Conservation (phyloP, 768 basidiomycete genomes). For the Podaxis mareebaensis region DNA sequence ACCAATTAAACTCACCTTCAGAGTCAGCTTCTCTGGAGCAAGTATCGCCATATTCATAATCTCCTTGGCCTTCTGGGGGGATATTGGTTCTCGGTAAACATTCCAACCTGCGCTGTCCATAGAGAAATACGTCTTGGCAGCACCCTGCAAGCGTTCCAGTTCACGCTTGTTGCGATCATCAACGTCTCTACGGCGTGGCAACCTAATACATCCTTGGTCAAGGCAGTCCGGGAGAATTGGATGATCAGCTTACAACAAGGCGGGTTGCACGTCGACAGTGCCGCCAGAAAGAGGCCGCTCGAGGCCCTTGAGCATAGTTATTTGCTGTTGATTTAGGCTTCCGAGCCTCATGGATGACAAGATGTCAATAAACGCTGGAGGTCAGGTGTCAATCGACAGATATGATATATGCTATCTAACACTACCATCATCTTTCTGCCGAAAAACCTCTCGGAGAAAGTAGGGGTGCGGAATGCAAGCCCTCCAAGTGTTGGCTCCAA, state of each 20-base stretch:
- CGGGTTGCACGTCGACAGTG: conserved; percentile 72
- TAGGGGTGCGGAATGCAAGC: conserved; percentile 48
- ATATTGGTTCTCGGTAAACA: conserved; percentile 33
- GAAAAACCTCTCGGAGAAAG: conserved; percentile 64
- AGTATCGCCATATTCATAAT: conserved; percentile 47
- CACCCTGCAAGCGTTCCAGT: conserved; percentile 48
- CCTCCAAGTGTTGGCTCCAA: conserved; percentile 64
- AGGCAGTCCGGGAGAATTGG: background rate
- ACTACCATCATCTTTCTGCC: conserved; percentile 63
- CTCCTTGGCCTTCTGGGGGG: conserved; percentile 24
- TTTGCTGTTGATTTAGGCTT: conserved; percentile 50
- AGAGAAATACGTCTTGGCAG: conserved; percentile 33
- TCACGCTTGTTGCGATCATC: conserved; percentile 69
- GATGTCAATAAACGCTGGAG: conserved; percentile 76
- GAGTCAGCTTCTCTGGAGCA: conserved; percentile 44
- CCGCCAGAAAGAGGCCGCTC: conserved; percentile 56
- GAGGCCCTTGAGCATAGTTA: conserved; percentile 53
- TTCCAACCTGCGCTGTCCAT: conserved; percentile 49
- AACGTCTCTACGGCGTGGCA: conserved; percentile 77
- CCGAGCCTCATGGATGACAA: conserved; percentile 89
- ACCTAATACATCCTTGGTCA: conserved; percentile 41
- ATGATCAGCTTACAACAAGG: conserved; percentile 62
- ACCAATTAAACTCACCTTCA: conserved; percentile 39
- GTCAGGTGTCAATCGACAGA: background rate
- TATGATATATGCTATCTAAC: background rate